These are phyloP conservation scores for Nakaseomyces delphensis DNA, from an alignment of 1,139 yeast genomes.

Conservation along the genomic window DNA sequence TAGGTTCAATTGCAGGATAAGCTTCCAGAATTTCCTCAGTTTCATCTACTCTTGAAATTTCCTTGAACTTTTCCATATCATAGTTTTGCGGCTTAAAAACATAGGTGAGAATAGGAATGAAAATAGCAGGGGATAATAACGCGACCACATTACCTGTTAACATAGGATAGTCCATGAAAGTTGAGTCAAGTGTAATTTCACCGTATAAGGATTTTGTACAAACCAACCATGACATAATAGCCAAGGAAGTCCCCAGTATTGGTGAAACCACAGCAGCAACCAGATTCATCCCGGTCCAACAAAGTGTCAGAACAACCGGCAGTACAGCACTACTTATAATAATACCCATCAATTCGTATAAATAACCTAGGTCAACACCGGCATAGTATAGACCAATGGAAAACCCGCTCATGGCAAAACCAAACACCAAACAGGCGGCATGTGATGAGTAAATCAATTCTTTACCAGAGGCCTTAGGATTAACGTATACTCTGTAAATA, in stretches of 20 bases:
- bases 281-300: conserved; percentile 58
- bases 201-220: conserved; percentile 49
- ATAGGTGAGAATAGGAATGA: conserved; percentile 58
- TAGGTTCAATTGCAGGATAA: conserved; percentile 20
- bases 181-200: conserved; percentile 47
- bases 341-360: conserved; percentile 80
- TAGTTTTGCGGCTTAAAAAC: conserved; percentile 61
- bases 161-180: conserved; percentile 77
- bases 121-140: conserved; percentile 59
- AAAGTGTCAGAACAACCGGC: conserved; percentile 63
- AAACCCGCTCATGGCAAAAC: conserved; percentile 69
- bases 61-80: conserved; percentile 56
- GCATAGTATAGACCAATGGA: conserved; percentile 77
- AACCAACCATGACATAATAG: conserved; percentile 60
- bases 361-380: conserved; percentile 75
- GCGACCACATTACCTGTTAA: conserved; percentile 81
- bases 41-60: conserved; percentile 57
- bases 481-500: conserved; percentile 67
- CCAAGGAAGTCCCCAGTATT: conserved; percentile 51
- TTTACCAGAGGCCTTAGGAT: conserved; percentile 70
- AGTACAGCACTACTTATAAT: conserved; percentile 80
- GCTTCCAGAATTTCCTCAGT: conserved; percentile 43
- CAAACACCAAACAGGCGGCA: conserved; percentile 52
- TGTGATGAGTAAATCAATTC: conserved; percentile 63
- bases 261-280: conserved; percentile 56